A percentile compares a stretch with the other conserved stretches of the same genome.
Conservation (phyloP, 2,329 filamentous ascomycete species). For the Pseudopithomyces maydicus region DNA sequence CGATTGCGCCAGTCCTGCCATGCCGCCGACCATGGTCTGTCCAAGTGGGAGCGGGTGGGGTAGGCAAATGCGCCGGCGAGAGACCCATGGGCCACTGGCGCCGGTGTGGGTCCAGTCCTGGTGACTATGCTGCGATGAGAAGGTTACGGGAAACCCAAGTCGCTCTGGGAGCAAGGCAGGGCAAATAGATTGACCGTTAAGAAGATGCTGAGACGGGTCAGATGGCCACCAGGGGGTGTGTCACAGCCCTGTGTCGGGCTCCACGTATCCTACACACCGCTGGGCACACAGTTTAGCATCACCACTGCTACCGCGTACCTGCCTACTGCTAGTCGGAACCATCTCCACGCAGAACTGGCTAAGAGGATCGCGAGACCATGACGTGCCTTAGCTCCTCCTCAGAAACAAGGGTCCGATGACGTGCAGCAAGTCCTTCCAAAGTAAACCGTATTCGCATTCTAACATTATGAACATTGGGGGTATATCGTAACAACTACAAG, state of each 20-base stretch:
- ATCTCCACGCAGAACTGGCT: no score
- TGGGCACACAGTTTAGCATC: no score
- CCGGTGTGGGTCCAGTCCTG: no score
- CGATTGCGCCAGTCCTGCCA: neutral
- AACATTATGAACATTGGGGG: neutral
- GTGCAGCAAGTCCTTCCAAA: neutral
- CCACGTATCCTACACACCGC: no score
- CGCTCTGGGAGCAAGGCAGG: neutral
- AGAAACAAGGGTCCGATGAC: neutral
- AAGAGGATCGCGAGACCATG: neutral
- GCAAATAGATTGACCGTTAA: neutral
- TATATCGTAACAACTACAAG: constrained; percentile 2
- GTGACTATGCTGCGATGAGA: no score
- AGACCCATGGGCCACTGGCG: neutral
- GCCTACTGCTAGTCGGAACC: no score
- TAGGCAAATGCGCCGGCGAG: neutral
- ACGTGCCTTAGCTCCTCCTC: neutral
- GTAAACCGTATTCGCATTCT: neutral
- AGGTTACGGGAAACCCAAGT: no score
- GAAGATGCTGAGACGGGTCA: neutral
- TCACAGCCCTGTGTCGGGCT: no score
- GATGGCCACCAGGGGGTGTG: no score
- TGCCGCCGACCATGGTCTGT: neutral
- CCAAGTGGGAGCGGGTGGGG: neutral
- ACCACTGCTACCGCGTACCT: neutral